Evolutionary conservation across 441 rosid species (phyloP), one percentile per base, ranked within the genome.

Genomic region (Daphne laureola): DNA sequence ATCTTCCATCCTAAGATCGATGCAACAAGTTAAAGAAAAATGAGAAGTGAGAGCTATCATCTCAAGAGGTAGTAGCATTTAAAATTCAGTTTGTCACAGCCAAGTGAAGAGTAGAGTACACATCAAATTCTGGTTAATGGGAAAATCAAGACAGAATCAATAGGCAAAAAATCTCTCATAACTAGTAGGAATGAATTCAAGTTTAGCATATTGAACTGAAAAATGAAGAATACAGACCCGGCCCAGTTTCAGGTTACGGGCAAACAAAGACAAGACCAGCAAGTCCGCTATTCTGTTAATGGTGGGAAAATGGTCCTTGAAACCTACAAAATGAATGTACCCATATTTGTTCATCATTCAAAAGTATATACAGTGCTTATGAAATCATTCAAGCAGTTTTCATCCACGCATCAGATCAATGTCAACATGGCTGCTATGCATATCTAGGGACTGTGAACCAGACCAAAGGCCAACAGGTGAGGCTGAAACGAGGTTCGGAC

Each of bases 331-430:
- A n/a, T n/a, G n/a, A n/a, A n/a, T n/a, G n/a, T n/a, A n/a, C n/a
- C n/a, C n/a, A n/a, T n/a, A n/a, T n/a, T n/a, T n/a, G n/a, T n/a
- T n/a, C n/a, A n/a, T n/a, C n/a, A n/a, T n/a, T n/a, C n/a, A n/a
- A n/a, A n/a, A n/a, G 2, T 72, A 76, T 77, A 60, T 55, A 75
- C 79, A 83, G 55, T 46, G 58, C 67, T 66, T 18, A 9, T 41
- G 13, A 44, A 43, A 57, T 48, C 45, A 57, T 54, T 3, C 36
- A 36, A 47, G 40, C 57, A 59, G 17, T 51, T 31, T 56, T 87
- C 81, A 88, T 13, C 95, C 91, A 8, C 87, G 90, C 96, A 88
- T 92, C 62, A 92, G 77, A 77, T 88, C 98, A 55, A 92, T 86
- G 83, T 79, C 95, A 3, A 75, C 57, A 47, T 86, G 96, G 13